phyloP scores from a whole-genome alignment of 108 stramenopile genomes.

The Cyclotella baltica region DNA sequence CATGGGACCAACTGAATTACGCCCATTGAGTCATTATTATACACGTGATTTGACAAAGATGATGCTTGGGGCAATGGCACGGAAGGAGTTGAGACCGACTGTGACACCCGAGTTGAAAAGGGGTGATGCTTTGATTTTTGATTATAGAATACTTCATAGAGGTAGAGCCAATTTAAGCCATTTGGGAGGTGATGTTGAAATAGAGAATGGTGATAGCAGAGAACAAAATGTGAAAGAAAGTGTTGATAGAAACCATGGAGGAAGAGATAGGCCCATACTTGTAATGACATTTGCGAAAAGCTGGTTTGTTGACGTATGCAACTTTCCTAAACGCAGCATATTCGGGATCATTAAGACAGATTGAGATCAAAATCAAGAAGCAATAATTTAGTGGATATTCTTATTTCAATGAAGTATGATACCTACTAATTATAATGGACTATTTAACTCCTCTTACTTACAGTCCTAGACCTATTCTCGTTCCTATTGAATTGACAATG shows the following conservation, averaged over 20 bases:
- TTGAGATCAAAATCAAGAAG: neutral
- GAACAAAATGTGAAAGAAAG: neutral
- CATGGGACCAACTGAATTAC: slow-evolving; percentile 77
- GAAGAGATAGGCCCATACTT: slow-evolving; percentile 58
- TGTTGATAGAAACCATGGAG: neutral
- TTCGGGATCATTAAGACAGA: neutral
- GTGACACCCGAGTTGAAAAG: slow-evolving; percentile 46
- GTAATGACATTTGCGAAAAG: slow-evolving; percentile 66
- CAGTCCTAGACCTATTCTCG: no score
- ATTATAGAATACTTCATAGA: slow-evolving; percentile 82
- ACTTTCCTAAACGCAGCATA: slow-evolving; percentile 69
- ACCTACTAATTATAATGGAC: no score
- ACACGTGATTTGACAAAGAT: slow-evolving; percentile 67
- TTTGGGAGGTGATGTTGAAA: neutral
- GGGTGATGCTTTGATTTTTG: slow-evolving; percentile 75
- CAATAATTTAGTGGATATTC: no score
- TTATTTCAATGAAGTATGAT: no score
- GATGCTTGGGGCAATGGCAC: slow-evolving; percentile 70
- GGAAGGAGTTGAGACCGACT: slow-evolving; percentile 57
- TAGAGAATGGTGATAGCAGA: neutral
- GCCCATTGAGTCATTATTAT: slow-evolving; percentile 72
- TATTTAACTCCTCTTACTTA: no score
- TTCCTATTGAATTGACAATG: no score
- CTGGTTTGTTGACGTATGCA: slow-evolving; percentile 80
- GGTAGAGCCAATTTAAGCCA: slow-evolving; percentile 66